A percentile compares a stretch with the other conserved stretches of the same genome.
Conservation (phyloP, 2,329 filamentous ascomycete species). For the Ceratocystis eucalypticola region DNA sequence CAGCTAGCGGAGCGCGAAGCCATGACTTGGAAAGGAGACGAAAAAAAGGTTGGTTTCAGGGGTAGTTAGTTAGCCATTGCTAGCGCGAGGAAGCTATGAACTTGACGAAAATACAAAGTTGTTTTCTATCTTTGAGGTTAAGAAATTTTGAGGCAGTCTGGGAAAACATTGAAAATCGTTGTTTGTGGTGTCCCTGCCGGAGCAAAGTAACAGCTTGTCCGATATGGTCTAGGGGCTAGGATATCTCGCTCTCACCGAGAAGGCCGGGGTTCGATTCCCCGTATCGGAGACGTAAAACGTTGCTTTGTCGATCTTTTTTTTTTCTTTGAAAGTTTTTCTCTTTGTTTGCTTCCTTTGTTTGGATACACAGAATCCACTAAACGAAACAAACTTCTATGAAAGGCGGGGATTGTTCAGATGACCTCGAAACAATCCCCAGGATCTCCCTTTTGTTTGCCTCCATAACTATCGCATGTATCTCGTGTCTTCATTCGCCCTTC, state of each 20-base stretch:
- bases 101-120: background rate
- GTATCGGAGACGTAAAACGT: slow-evolving; percentile 18
- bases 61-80: background rate
- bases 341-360: background rate
- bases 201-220: background rate
- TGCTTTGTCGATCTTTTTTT: background rate
- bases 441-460: no score
- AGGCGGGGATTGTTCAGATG: background rate
- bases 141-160: no score
- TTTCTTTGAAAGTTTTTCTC: background rate
- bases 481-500: no score
- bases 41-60: background rate
- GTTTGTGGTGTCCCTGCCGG: fast-evolving
- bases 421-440: background rate
- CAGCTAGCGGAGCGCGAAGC: no score
- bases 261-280: slow-evolving; percentile 23
- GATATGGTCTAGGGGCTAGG: slow-evolving; percentile 16
- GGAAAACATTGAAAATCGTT: no score
- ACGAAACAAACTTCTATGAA: background rate
- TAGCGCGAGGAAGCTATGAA: background rate
- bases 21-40: background rate
- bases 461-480: no score
- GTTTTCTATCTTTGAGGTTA: background rate
- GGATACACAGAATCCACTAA: background rate
- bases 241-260: slow-evolving; percentile 19